phyloP scores from a whole-genome alignment of 345 rosid genomes.

The Citrus unshiu region DNA sequence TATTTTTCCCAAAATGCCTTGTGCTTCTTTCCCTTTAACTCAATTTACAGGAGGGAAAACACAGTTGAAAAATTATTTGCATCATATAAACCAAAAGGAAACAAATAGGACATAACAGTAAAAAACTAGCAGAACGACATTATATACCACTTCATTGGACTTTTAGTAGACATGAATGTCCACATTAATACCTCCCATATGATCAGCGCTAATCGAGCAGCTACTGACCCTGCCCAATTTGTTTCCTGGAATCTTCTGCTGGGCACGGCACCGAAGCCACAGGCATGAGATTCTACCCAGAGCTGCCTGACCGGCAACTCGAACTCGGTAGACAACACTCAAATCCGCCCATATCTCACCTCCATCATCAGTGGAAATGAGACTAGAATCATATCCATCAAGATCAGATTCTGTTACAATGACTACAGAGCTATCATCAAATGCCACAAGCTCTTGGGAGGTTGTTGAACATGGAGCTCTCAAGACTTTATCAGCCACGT shows the following conservation, averaged over 20 bases:
- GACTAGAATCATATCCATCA: constrained; percentile 57
- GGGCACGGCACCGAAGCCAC: constrained; percentile 58
- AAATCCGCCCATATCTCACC: constrained; percentile 61
- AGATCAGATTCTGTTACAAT: constrained; percentile 80
- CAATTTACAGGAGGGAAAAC: constrained; percentile 20
- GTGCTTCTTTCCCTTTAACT: constrained; percentile 6
- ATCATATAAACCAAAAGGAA: constrained; percentile 8
- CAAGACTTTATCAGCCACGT: constrained; percentile 20
- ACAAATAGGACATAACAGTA: not conserved
- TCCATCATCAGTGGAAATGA: constrained; percentile 27
- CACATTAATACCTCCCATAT: constrained; percentile 61
- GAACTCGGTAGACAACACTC: constrained; percentile 59
- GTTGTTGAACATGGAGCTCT: constrained; percentile 19
- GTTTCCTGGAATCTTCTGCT: constrained; percentile 48
- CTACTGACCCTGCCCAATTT: constrained; percentile 34
- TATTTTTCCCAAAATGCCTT: not conserved
- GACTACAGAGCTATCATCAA: constrained; percentile 81
- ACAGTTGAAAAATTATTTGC: constrained; percentile 22
- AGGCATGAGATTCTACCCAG: constrained; percentile 69
- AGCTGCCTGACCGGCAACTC: constrained; percentile 65
- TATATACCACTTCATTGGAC: constrained; percentile 7
- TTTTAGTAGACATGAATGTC: constrained; percentile 80
- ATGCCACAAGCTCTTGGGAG: constrained; percentile 46
- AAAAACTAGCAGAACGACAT: not conserved
- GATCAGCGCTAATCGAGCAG: constrained; percentile 30